These are phyloP conservation scores for Tetradesmus lagerheimii DNA, from an alignment of 139 green algal species.

Conservation along the genomic window DNA sequence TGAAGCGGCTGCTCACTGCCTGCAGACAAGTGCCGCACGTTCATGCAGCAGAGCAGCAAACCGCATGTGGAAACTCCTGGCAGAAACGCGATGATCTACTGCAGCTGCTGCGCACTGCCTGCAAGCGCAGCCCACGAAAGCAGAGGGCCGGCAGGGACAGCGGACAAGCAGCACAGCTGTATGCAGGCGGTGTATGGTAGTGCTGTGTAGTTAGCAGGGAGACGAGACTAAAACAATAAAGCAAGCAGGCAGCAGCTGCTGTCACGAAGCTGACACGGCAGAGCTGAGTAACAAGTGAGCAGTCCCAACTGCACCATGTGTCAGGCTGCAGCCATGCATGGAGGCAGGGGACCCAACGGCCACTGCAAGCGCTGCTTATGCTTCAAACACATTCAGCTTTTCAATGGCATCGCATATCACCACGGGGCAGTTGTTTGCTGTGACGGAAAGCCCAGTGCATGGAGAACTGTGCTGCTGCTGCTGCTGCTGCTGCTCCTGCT, in stretches of 20 bases:
- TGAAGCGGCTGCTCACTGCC: slow-evolving; percentile 28
- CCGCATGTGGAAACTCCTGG: too few species aligned
- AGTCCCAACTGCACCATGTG: background rate
- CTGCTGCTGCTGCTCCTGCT: background rate
- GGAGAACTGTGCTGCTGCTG: background rate
- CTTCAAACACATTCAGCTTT: too few species aligned
- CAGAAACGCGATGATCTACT: too few species aligned
- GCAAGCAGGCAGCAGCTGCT: background rate
- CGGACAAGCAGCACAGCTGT: background rate
- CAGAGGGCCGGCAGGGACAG: too few species aligned
- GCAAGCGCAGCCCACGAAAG: too few species aligned
- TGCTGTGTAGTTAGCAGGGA: too few species aligned
- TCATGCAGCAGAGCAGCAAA: background rate
- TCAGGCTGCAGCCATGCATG: background rate
- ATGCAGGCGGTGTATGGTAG: too few species aligned
- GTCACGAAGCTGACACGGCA: background rate
- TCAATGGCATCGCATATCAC: too few species aligned
- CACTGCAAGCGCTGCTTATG: background rate
- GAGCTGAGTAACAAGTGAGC: background rate
- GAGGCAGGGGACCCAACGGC: background rate
- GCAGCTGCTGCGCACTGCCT: too few species aligned
- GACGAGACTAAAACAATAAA: background rate
- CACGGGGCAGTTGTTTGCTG: background rate
- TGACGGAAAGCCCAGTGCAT: background rate
- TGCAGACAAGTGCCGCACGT: background rate